These are phyloP conservation scores for Schwanniomyces occidentalis DNA, from an alignment of 805 yeast species.

Conservation along the genomic window DNA sequence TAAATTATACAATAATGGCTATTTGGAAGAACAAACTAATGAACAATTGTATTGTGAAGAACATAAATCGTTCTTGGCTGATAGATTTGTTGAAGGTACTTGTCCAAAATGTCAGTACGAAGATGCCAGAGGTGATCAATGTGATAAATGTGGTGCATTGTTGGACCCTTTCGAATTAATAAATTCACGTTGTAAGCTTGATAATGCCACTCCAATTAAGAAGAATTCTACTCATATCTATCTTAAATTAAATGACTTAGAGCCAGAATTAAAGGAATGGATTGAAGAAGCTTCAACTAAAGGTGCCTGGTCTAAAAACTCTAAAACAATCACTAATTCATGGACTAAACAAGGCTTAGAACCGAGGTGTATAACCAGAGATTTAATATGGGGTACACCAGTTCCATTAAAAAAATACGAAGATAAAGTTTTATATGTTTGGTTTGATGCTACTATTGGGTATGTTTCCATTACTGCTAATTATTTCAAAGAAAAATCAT, in stretches of 20 bases:
- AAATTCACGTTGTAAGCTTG: constrained; percentile 94
- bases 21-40: constrained; percentile 81
- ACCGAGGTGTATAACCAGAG: constrained; percentile 97
- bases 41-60: constrained; percentile 89
- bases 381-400: constrained; percentile 97
- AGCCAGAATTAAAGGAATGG: constrained; percentile 75
- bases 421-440: constrained; percentile 91
- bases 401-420: constrained; percentile 87
- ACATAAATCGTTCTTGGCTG: constrained; percentile 92
- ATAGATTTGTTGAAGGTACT: constrained; percentile 94
- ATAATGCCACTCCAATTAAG: constrained; percentile 76
- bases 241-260: constrained; percentile 79
- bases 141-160: constrained; percentile 92
- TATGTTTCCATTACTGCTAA: constrained; percentile 95
- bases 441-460: constrained; percentile 99
- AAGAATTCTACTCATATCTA: constrained; percentile 84
- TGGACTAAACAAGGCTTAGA: constrained; percentile 94
- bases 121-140: constrained; percentile 99
- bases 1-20: constrained; percentile 74
- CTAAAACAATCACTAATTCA: constrained; percentile 81
- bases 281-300: constrained; percentile 60
- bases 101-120: constrained; percentile 95
- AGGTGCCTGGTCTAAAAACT: constrained; percentile 91
- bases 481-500: constrained; percentile 49
- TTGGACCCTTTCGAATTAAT: constrained; percentile 91